These are phyloP conservation scores for Geranium incanum DNA, from an alignment of 441 rosid species.

Conservation along the genomic window DNA sequence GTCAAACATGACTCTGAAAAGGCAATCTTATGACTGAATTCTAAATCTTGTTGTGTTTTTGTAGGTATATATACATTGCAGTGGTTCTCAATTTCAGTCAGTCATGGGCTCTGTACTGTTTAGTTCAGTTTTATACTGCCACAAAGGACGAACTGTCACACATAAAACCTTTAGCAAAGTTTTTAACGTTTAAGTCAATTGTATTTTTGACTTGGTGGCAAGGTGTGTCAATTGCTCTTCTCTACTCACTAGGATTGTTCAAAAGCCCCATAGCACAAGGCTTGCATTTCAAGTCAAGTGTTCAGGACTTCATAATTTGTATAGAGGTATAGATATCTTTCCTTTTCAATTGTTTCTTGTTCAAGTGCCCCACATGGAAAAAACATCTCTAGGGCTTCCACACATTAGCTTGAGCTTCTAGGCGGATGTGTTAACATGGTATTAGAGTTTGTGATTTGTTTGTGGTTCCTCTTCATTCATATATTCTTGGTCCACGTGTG, in stretches of 20 bases:
- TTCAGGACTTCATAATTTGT: slow-evolving; percentile 96
- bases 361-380: too few relatives aligned
- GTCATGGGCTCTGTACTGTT: slow-evolving; percentile 95
- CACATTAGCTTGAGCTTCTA: too few relatives aligned
- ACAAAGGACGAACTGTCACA: slow-evolving; percentile 86
- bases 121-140: slow-evolving; percentile 85
- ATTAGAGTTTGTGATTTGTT: too few relatives aligned
- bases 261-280: slow-evolving; percentile 76
- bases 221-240: slow-evolving; percentile 93
- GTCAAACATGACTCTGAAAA: too few relatives aligned
- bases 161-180: slow-evolving; percentile 91
- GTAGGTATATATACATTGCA: slow-evolving; percentile 92
- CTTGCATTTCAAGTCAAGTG: slow-evolving; percentile 79
- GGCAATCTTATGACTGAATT: neutral
- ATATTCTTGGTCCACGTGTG: too few relatives aligned
- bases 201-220: slow-evolving; percentile 99
- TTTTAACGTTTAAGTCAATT: slow-evolving; percentile 84
- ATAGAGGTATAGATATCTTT: slow-evolving; percentile 69
- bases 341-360: slow-evolving; percentile 14
- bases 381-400: too few relatives aligned
- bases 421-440: too few relatives aligned
- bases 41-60: slow-evolving; percentile 20
- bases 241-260: slow-evolving; percentile 75
- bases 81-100: slow-evolving; percentile 95
- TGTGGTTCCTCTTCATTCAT: too few relatives aligned